These are phyloP conservation scores for Lagenidium sp. DNA, from an alignment of 352 stramenopile genomes.

Conservation along the genomic window DNA sequence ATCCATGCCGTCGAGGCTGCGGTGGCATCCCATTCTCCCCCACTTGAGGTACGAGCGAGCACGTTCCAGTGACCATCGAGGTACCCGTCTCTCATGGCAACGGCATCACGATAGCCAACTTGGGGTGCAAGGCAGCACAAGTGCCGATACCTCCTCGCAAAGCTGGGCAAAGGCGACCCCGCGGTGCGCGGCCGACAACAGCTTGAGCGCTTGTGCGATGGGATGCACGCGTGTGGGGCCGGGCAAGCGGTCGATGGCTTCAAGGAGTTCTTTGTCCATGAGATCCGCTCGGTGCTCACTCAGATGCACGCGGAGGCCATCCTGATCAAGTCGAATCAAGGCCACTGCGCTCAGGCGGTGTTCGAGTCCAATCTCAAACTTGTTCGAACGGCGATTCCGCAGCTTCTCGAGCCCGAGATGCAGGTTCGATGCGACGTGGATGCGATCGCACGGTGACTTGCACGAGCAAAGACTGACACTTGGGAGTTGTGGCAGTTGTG, in stretches of 20 bases:
- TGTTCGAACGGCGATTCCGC: constrained; percentile 32
- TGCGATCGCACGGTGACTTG: not conserved
- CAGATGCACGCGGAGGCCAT: constrained; percentile 39
- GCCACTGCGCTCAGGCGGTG: not conserved
- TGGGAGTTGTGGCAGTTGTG: constrained; percentile 31
- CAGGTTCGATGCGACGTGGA: too few species aligned
- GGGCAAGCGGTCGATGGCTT: constrained; percentile 8
- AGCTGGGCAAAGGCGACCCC: constrained; percentile 31
- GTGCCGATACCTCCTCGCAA: constrained; percentile 38
- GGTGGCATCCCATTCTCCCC: too few species aligned
- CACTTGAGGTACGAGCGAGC: too few species aligned
- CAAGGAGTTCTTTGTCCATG: constrained; percentile 36
- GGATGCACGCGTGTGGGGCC: constrained; percentile 12
- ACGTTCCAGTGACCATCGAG: too few species aligned
- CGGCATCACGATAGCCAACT: too few species aligned
- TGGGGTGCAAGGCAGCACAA: constrained; percentile 42
- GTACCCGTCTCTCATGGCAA: too few species aligned
- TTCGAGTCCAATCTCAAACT: constrained; percentile 45
- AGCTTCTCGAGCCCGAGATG: constrained; percentile 34
- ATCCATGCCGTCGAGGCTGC: constrained; percentile 18
- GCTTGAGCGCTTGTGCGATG: constrained; percentile 41
- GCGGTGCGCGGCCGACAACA: constrained; percentile 22
- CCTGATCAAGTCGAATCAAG: constrained; percentile 5
- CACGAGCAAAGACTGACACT: not conserved
- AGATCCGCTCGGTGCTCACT: constrained; percentile 39